Conservation (phyloP, 1,284 basidiomycete genomes). For the Cryptococcus wingfieldii region DNA sequence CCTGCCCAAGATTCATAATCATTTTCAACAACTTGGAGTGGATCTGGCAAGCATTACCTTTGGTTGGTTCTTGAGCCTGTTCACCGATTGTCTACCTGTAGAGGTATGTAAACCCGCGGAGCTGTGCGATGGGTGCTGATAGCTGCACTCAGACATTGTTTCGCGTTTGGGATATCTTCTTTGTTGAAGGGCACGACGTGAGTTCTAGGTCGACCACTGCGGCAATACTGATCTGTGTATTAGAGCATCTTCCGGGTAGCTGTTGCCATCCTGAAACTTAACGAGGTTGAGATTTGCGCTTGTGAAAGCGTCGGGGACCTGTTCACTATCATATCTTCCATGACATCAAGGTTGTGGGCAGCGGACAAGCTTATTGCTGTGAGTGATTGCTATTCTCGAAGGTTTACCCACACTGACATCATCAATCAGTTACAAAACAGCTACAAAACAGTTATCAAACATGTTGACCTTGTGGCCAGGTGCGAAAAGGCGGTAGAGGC, state of each 20-base stretch:
- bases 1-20: slow-evolving; percentile 68
- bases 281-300: slow-evolving; percentile 73
- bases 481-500: slow-evolving; percentile 45
- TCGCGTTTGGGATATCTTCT: slow-evolving; percentile 90
- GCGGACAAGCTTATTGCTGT: slow-evolving; percentile 85
- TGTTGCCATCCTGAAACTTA: slow-evolving; percentile 75
- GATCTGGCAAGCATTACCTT: slow-evolving; percentile 94
- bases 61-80: slow-evolving; percentile 95
- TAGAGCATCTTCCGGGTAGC: slow-evolving; percentile 75
- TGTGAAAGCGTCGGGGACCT: slow-evolving; percentile 80
- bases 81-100: slow-evolving; percentile 92
- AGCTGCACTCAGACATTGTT: slow-evolving; percentile 64
- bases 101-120: slow-evolving; percentile 59
- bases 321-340: slow-evolving; percentile 76
- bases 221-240: background rate
- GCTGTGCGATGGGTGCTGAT: background rate
- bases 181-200: slow-evolving; percentile 87
- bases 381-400: slow-evolving; percentile 24
- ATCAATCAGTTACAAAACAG: slow-evolving; percentile 31
- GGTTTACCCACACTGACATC: background rate
- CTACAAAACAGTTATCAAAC: slow-evolving; percentile 45
- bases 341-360: slow-evolving; percentile 88
- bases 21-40: slow-evolving; percentile 74
- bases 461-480: slow-evolving; percentile 64
- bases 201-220: slow-evolving; percentile 17